A percentile compares a stretch with the other conserved stretches of the same genome.
Evolutionary conservation across 2,329 filamentous ascomycete genomes (phyloP).

Genomic region (Ascomycota sp.): DNA sequence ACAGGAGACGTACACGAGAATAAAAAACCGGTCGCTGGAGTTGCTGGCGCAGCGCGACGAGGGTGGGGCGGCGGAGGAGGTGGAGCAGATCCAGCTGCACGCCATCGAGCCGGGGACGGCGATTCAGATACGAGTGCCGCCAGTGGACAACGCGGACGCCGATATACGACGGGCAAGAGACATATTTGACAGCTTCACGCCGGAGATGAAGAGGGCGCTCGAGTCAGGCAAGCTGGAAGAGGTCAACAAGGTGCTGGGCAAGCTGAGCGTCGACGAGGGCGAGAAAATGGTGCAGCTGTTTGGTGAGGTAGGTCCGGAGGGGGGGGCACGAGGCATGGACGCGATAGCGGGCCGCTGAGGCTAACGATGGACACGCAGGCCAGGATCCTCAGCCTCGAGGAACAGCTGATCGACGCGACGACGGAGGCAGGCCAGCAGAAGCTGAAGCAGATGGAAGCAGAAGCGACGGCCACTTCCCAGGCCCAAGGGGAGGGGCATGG

Average conservation of each 20-base stretch:
- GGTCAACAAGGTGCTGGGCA: conserved; percentile 41
- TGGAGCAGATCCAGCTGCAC: conserved; percentile 95
- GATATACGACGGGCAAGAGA: conserved; percentile 42
- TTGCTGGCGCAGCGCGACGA: conserved; percentile 36
- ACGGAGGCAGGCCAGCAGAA: conserved; percentile 67
- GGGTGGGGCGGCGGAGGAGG: conserved; percentile 33
- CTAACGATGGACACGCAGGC: conserved; percentile 23
- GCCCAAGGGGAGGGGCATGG: too few relatives aligned
- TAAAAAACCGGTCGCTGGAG: conserved; percentile 56
- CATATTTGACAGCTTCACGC: conserved; percentile 69
- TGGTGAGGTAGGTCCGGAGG: conserved; percentile 50
- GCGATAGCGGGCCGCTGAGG: too few relatives aligned
- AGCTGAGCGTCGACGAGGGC: conserved; percentile 75
- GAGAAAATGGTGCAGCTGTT: conserved; percentile 69
- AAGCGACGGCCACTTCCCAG: conserved; percentile 11
- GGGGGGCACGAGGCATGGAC: too few relatives aligned
- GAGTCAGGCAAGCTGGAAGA: conserved; percentile 70
- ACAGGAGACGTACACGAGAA: conserved; percentile 65
- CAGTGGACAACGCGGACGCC: conserved; percentile 43
- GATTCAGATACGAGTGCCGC: conserved; percentile 72
- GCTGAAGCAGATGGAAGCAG: conserved; percentile 52
- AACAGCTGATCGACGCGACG: conserved; percentile 88
- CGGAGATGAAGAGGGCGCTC: conserved; percentile 62
- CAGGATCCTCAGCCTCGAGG: conserved; percentile 75
- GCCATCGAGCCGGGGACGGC: conserved; percentile 84